Evolutionary conservation across 2,329 filamentous ascomycete genomes (phyloP).

Genomic region (Penicillium sclerotiorum): DNA sequence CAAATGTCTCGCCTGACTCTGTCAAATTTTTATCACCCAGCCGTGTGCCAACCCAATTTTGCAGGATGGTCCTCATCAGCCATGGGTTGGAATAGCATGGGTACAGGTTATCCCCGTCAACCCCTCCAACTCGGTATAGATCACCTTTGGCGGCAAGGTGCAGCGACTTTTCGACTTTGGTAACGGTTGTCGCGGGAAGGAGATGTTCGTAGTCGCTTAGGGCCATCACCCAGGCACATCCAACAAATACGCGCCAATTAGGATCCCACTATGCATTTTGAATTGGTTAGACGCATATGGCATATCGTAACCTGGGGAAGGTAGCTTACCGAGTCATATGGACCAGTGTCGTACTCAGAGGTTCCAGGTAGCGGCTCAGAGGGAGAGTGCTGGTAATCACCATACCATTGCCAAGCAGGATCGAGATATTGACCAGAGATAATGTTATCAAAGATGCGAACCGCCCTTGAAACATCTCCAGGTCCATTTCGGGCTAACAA

Average conservation of each 20-base stretch:
- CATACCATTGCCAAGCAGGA: constrained; percentile 22
- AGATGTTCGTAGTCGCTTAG: constrained; percentile 39
- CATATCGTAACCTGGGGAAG: no score
- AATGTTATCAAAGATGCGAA: constrained; percentile 24
- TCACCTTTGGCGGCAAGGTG: constrained; percentile 61
- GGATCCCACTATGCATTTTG: constrained; percentile 21
- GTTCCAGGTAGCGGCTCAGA: constrained; percentile 19
- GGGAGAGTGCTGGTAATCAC: constrained; percentile 20
- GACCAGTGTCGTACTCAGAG: constrained; percentile 13
- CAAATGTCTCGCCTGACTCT: constrained; percentile 57
- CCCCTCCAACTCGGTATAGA: constrained; percentile 62
- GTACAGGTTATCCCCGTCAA: constrained; percentile 64
- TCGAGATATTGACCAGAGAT: constrained; percentile 22
- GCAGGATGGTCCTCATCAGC: constrained; percentile 65
- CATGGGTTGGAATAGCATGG: constrained; percentile 64
- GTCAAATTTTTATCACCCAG: constrained; percentile 63
- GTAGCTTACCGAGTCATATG: constrained; percentile 14
- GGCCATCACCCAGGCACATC: constrained; percentile 22
- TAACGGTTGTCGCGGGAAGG: constrained; percentile 41
- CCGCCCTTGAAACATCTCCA: constrained; percentile 17
- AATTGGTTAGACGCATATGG: neutral
- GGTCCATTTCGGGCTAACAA: constrained; percentile 19
- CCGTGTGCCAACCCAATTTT: constrained; percentile 61
- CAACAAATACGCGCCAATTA: constrained; percentile 22
- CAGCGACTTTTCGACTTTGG: constrained; percentile 56